These are phyloP conservation scores for Pseudohyphozyma bogoriensis DNA, from an alignment of 768 basidiomycete genomes.

Conservation along the genomic window DNA sequence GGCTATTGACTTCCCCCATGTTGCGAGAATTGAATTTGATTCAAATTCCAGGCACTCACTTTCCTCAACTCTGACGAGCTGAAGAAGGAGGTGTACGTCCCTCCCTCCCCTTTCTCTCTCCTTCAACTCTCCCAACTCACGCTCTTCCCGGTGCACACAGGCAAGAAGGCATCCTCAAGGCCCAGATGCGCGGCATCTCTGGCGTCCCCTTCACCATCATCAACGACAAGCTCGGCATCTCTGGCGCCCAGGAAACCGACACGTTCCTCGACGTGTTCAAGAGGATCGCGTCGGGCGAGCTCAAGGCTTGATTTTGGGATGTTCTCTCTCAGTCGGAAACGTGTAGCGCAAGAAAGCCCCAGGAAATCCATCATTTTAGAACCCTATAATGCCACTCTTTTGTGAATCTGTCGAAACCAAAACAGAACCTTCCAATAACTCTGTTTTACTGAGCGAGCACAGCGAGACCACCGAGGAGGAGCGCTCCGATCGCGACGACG, in stretches of 20 bases:
- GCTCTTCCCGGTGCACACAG: too few species aligned
- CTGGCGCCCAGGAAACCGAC: conserved; percentile 29
- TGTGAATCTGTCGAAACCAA: background rate
- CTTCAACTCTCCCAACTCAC: too few species aligned
- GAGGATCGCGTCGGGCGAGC: conserved; percentile 27
- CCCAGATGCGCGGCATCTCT: conserved; percentile 56
- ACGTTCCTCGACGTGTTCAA: conserved; percentile 28
- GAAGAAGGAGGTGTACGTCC: conserved; percentile 55
- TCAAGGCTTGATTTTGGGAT: conserved; percentile 8
- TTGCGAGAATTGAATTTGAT: too few species aligned
- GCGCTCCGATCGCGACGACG: background rate
- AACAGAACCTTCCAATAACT: background rate
- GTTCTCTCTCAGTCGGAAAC: background rate
- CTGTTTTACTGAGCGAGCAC: background rate
- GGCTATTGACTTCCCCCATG: too few species aligned
- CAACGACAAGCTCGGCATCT: conserved; percentile 17
- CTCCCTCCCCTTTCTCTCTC: too few species aligned
- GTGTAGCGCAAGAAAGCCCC: too few species aligned
- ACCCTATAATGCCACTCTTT: background rate
- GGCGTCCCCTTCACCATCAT: conserved; percentile 66
- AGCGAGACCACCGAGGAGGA: background rate
- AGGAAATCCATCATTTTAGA: background rate
- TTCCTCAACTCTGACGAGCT: conserved; percentile 61
- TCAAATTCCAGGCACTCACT: conserved; percentile 53
- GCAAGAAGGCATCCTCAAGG: conserved; percentile 52